Percentiles rank a stretch among this genome's conserved stretches.
Conservation (phyloP, 1,284 basidiomycete species). For the Ceratobasidium theobromae region DNA sequence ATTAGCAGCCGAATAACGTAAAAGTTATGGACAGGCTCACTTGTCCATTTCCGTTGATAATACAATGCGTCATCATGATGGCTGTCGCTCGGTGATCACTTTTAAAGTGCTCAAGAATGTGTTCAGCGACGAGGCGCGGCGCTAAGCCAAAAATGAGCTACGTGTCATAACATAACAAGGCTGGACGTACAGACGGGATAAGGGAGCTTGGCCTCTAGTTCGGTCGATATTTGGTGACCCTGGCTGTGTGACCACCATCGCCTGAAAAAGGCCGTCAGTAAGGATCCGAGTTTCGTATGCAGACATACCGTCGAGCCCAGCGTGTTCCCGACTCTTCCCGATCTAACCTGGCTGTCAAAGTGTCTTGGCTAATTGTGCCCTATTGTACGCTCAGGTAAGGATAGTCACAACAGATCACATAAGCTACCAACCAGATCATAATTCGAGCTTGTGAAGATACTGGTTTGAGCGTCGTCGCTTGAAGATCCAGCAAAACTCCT, state of each 20-base stretch:
- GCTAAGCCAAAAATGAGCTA: neutral
- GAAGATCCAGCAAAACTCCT: neutral
- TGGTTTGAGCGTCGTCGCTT: constrained; percentile 1
- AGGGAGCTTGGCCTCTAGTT: constrained; percentile 25
- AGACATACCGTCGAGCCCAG: constrained; percentile 22
- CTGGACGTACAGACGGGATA: constrained; percentile 17
- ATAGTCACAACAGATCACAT: neutral
- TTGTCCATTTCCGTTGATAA: constrained; percentile 25
- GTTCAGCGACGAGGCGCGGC: constrained; percentile 23
- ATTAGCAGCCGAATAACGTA: neutral
- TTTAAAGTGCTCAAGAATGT: constrained; percentile 30
- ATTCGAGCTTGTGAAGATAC: constrained; percentile 19
- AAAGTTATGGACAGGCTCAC: neutral
- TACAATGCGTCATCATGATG: constrained; percentile 28
- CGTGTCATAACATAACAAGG: neutral
- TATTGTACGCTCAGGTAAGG: neutral
- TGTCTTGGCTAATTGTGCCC: constrained; percentile 30
- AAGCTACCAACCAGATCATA: neutral
- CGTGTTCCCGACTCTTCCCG: constrained; percentile 26
- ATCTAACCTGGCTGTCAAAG: constrained; percentile 23
- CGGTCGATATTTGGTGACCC: constrained; percentile 18
- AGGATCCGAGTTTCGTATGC: neutral
- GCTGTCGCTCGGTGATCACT: constrained; percentile 15
- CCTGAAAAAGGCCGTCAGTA: neutral
- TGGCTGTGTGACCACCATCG: constrained; percentile 30